Percentiles rank a stretch among this genome's conserved stretches.
Evolutionary conservation across 495 filamentous ascomycete genomes (phyloP).

Genomic region (Neurospora terricola): DNA sequence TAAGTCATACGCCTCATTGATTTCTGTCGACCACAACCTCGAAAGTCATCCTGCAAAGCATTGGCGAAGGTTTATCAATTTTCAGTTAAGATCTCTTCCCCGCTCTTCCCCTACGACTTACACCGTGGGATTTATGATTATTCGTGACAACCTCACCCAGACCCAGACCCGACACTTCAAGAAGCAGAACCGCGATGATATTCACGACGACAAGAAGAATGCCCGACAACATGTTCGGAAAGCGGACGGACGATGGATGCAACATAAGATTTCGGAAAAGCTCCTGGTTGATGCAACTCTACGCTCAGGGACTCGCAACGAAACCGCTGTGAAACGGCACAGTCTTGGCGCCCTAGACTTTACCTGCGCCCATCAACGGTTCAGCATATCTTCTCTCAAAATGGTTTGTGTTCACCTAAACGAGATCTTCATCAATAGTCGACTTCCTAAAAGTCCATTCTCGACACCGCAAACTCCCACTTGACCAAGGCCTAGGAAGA

Average conservation of each 20-base stretch:
- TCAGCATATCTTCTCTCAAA: background rate
- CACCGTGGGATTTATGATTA: background rate
- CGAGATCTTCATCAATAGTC: background rate
- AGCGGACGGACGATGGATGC: background rate
- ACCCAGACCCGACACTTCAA: background rate
- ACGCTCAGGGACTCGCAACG: background rate
- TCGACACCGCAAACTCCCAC: background rate
- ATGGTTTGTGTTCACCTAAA: background rate
- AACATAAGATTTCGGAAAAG: background rate
- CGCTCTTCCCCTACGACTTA: background rate
- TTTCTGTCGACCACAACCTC: background rate
- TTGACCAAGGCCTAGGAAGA: background rate
- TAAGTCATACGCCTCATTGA: background rate
- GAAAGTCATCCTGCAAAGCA: background rate
- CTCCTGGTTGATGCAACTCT: background rate
- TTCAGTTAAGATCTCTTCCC: background rate
- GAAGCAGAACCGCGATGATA: background rate
- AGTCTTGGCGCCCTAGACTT: background rate
- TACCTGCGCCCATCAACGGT: background rate
- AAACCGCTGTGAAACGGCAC: background rate
- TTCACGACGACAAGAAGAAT: background rate
- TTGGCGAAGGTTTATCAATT: background rate
- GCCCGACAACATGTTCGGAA: background rate
- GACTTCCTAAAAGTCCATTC: background rate
- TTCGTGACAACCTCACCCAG: background rate